These are phyloP conservation scores for Secale cereale DNA, from an alignment of 176 grass and related monocot genomes.

Conservation along the genomic window DNA sequence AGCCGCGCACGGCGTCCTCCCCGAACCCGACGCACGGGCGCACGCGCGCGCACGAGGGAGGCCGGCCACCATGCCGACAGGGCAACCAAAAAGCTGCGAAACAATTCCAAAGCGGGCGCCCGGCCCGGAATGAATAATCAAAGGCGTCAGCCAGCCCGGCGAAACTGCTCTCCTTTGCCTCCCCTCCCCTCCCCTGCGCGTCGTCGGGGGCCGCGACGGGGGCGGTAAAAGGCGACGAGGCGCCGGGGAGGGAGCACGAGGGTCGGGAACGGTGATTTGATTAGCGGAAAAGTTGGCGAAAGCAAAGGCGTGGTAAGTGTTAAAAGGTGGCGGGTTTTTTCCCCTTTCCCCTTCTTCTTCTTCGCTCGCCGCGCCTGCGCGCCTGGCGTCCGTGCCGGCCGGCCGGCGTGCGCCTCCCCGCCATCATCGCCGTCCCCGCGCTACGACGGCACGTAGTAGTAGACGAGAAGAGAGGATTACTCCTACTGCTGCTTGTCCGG, in stretches of 20 bases:
- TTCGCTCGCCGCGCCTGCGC: background rate
- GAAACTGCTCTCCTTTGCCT: background rate
- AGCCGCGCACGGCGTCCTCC: constrained; percentile 3
- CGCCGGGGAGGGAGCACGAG: constrained; percentile 17
- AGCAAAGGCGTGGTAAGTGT: background rate
- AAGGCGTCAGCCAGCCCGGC: background rate
- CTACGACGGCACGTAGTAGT: background rate
- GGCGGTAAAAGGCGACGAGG: background rate
- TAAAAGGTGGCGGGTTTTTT: background rate
- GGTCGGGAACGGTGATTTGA: constrained; percentile 26
- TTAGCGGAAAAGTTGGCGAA: constrained; percentile 13
- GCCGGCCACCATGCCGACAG: constrained; percentile 9
- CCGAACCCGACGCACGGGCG: background rate
- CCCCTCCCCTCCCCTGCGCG: background rate
- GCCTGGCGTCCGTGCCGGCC: background rate
- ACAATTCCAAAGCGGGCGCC: constrained; percentile 4
- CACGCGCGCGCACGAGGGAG: background rate
- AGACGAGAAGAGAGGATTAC: no score
- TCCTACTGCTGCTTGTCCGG: no score
- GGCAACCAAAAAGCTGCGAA: constrained; percentile 35
- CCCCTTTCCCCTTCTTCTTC: background rate
- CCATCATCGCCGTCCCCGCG: constrained; percentile 45
- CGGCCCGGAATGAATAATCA: constrained; percentile 21
- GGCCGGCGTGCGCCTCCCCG: constrained; percentile 42
- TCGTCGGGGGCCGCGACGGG: constrained; percentile 9